These are phyloP conservation scores for Chaetoscypha palmicola DNA, from an alignment of 2,329 filamentous ascomycete genomes.

Conservation along the genomic window DNA sequence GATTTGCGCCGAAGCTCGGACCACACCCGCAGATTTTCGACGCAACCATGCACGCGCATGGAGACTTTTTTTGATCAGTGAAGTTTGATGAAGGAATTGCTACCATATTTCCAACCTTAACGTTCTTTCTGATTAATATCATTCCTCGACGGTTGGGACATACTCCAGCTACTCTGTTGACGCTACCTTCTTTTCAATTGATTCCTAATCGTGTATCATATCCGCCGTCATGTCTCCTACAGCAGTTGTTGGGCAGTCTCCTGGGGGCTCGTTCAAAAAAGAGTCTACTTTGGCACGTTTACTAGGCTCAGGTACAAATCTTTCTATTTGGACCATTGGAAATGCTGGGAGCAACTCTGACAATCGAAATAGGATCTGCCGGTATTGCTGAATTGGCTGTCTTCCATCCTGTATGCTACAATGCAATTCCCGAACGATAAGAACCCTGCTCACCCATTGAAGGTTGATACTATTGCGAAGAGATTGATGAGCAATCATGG, in stretches of 20 bases:
- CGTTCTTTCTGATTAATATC: background rate
- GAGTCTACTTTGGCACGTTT: constrained; percentile 86
- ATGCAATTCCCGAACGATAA: constrained; percentile 10
- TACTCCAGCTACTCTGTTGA: too few relatives aligned
- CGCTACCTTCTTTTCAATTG: too few relatives aligned
- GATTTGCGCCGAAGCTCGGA: background rate
- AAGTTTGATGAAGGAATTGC: constrained; percentile 1
- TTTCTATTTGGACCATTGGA: too few relatives aligned
- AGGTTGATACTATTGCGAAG: constrained; percentile 98
- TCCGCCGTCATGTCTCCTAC: constrained; percentile 18
- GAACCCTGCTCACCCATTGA: constrained; percentile 27
- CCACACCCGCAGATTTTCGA: constrained; percentile 1
- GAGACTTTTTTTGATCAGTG: constrained; percentile 1
- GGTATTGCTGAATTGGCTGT: constrained; percentile 89
- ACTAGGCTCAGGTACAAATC: constrained; percentile 74
- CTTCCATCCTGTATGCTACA: constrained; percentile 70
- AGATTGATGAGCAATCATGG: constrained; percentile 97
- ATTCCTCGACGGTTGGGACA: background rate
- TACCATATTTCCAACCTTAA: constrained; percentile 1
- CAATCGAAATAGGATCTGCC: constrained; percentile 71
- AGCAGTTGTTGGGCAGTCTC: constrained; percentile 32
- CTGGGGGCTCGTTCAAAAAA: constrained; percentile 46
- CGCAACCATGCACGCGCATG: constrained; percentile 3
- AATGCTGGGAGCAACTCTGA: too few relatives aligned
- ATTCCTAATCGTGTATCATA: too few relatives aligned